Conservation (phyloP, 2,329 filamentous ascomycete species). For the Alternaria sp. region DNA sequence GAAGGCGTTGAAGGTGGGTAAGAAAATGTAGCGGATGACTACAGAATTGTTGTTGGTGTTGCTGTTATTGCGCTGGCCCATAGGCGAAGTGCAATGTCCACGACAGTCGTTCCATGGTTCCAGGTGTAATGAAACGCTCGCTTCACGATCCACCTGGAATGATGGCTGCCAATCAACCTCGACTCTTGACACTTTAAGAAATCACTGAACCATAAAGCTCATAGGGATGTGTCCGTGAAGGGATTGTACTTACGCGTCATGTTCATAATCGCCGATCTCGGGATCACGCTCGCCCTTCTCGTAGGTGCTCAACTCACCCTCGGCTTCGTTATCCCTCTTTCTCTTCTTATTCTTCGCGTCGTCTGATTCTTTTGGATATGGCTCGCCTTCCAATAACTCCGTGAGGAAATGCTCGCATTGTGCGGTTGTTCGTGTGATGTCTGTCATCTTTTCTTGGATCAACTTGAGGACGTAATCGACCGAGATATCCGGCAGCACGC, state of each 20-base stretch:
- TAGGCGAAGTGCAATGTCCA: not conserved
- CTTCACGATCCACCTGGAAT: constrained; percentile 10
- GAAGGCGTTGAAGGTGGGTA: not conserved
- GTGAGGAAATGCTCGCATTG: constrained; percentile 39
- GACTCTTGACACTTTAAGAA: not conserved
- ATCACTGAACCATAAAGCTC: not conserved
- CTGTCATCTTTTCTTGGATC: constrained; percentile 31
- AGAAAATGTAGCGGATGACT: not conserved
- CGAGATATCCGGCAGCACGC: constrained; percentile 44
- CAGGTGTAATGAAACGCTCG: not conserved
- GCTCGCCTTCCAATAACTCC: constrained; percentile 37
- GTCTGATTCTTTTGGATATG: constrained; percentile 45
- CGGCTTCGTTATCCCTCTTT: constrained; percentile 33
- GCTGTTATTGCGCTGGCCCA: constrained; percentile 1
- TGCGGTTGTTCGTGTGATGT: constrained; percentile 25
- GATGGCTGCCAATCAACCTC: not conserved
- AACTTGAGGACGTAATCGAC: constrained; percentile 38
- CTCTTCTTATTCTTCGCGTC: constrained; percentile 38
- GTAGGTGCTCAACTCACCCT: constrained; percentile 29
- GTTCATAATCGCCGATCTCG: constrained; percentile 19
- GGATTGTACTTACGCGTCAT: constrained; percentile 37
- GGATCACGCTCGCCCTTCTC: constrained; percentile 27
- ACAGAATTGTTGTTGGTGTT: not conserved
- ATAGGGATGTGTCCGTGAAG: not conserved
- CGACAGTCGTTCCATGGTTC: constrained; percentile 2